Percentiles rank a stretch among this genome's conserved stretches.
phyloP scores from a whole-genome alignment of 2,329 filamentous ascomycete species.

The Pseudogymnoascus sp. region DNA sequence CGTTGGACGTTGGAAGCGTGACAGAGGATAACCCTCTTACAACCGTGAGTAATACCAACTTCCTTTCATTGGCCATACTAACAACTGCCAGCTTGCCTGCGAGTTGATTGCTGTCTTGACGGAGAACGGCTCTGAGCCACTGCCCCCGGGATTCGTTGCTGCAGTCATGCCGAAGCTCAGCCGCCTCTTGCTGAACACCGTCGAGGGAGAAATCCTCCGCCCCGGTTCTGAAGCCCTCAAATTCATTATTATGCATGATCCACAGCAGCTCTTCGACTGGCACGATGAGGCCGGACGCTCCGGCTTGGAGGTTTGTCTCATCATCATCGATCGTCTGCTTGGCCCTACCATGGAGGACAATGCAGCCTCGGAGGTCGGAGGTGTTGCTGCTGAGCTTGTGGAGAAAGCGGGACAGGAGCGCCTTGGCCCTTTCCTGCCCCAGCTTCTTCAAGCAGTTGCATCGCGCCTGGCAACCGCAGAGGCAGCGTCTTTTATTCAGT shows the following conservation, averaged over 20 bases:
- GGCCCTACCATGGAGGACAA: slow-evolving; percentile 82
- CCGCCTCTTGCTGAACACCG: slow-evolving; percentile 70
- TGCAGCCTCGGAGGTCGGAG: slow-evolving; percentile 90
- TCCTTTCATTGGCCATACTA: slow-evolving; percentile 17
- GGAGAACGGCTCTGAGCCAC: slow-evolving; percentile 74
- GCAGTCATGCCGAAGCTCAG: slow-evolving; percentile 83
- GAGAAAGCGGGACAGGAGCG: slow-evolving; percentile 90
- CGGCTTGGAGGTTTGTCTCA: slow-evolving; percentile 79
- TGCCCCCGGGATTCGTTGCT: slow-evolving; percentile 79
- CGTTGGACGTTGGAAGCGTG: slow-evolving; percentile 79
- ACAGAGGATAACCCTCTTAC: slow-evolving; percentile 80
- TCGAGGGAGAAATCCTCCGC: slow-evolving; percentile 82
- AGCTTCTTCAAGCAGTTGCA: slow-evolving; percentile 84
- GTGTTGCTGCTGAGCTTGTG: slow-evolving; percentile 86
- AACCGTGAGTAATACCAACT: slow-evolving; percentile 44
- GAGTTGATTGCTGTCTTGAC: slow-evolving; percentile 76
- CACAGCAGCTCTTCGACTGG: slow-evolving; percentile 84
- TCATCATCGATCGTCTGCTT: slow-evolving; percentile 87
- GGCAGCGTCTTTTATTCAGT: slow-evolving; percentile 88
- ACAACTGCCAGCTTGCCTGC: slow-evolving; percentile 56
- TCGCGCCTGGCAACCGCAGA: slow-evolving; percentile 74
- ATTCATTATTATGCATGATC: slow-evolving; percentile 83
- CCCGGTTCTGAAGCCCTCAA: slow-evolving; percentile 81
- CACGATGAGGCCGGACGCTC: slow-evolving; percentile 71
- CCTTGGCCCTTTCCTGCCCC: slow-evolving; percentile 81